A percentile compares a stretch with the other conserved stretches of the same genome.
Conservation (phyloP, 306 rosid genomes). For the Sophora flavescens region DNA sequence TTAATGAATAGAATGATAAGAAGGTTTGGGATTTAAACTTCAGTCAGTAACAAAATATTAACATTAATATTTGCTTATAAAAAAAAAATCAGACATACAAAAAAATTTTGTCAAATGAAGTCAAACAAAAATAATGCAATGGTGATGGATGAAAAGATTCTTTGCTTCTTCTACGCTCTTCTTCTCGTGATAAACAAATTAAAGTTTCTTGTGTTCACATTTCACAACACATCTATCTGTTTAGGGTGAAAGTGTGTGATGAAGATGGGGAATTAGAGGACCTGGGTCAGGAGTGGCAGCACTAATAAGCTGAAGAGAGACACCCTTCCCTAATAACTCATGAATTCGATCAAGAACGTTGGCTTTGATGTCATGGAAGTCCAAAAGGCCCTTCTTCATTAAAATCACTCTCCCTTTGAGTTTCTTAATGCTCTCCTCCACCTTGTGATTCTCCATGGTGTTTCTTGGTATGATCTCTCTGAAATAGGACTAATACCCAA, state of each 20-base stretch:
- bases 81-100: too few species aligned
- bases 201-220: background rate
- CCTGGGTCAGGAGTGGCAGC: conserved; percentile 68
- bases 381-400: conserved; percentile 81
- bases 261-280: conserved; percentile 29
- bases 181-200: background rate
- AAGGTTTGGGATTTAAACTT: too few species aligned
- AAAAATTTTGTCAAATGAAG: background rate
- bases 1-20: too few species aligned
- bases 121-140: background rate
- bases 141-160: background rate
- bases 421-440: conserved; percentile 43
- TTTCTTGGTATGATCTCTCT: conserved; percentile 32
- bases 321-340: conserved; percentile 82
- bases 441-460: conserved; percentile 31
- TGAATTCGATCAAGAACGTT: conserved; percentile 79
- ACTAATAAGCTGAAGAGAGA: conserved; percentile 81
- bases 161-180: conserved; percentile 31
- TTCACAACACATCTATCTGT: conserved; percentile 7
- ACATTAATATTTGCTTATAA: too few species aligned
- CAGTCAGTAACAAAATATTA: too few species aligned
- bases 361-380: conserved; percentile 69
- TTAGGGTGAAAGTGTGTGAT: background rate
- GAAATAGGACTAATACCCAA: conserved; percentile 34
- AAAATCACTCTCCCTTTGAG: conserved; percentile 70